These are phyloP conservation scores for Paraphoma sp. DNA, from an alignment of 2,329 filamentous ascomycete species.

Conservation along the genomic window DNA sequence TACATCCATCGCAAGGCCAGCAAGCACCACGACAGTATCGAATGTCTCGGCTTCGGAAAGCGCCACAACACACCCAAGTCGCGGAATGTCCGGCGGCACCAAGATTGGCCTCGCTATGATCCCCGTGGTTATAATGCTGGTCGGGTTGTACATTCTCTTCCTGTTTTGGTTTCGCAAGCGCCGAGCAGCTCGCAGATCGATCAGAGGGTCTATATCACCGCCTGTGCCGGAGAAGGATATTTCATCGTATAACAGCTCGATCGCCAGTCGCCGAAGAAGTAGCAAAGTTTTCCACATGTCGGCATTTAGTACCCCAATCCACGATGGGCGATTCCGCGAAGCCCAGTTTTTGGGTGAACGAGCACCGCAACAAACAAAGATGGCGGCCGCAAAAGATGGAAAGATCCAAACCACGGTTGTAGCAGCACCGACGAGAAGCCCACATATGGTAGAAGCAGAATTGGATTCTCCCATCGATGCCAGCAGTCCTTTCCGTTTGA, in stretches of 20 bases:
- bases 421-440: neutral
- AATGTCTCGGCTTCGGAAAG: neutral
- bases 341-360: conserved; percentile 4
- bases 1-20: neutral
- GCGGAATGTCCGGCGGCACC: conserved; percentile 10
- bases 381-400: neutral
- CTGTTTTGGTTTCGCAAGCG: conserved; percentile 26
- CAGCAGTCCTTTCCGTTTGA: conserved; percentile 36
- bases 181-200: conserved; percentile 1
- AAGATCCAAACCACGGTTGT: conserved; percentile 3
- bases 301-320: conserved; percentile 22
- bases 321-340: conserved; percentile 4
- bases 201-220: conserved; percentile 1
- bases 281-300: conserved; percentile 27
- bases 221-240: conserved; percentile 23
- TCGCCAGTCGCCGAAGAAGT: conserved; percentile 15
- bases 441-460: neutral
- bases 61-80: conserved; percentile 2
- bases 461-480: conserved; percentile 38
- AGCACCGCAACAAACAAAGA: neutral
- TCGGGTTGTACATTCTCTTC: conserved; percentile 20
- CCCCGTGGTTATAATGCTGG: conserved; percentile 24
- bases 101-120: conserved; percentile 36
- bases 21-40: neutral
- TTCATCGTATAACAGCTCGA: conserved; percentile 7